Evolutionary conservation across 2,329 filamentous ascomycete genomes (phyloP), one percentile per base, ranked within the genome.

Genomic region (Claviceps pusilla): DNA sequence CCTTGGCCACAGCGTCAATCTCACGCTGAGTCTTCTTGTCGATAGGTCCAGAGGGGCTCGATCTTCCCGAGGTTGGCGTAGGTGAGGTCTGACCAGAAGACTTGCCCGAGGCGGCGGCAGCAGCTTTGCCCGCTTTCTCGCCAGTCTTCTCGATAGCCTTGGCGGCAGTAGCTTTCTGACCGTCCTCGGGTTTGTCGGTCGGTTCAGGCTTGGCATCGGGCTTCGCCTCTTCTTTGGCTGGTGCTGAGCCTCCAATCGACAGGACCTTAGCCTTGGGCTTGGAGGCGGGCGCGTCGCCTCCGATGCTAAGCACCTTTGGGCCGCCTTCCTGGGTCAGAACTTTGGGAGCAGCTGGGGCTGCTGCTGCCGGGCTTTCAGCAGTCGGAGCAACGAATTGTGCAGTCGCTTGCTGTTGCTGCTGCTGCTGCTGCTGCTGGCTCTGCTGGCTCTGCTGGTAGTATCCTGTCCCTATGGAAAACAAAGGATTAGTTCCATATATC

Each of bases 141-240:
- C 89, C 87, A 0, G 87, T 85, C 77, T 95, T 95, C 65, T 95
- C 89, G 58, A 96, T 88, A 10, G 91, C 90, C 72, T 96, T 96
- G 51, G 82, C 75, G 4, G 90, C 91, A 2, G 85, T 76, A n/a
- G 86, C 83, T 72, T 96, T 96, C 57, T 89, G 78, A 35, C 88
- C 87, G 33, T 85, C 84, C 59, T 87, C 84, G 3, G 82, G 71
- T 48, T 74, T 74, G 51, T 72, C 65, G 7, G 68, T 68, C 66
- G 72, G 69, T 37, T 75, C 74, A 52, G 73, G 65, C 66, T 78
- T 78, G 49, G 68, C 58, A 54, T 80, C 76, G 50, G 77, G 72
- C 61, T 76, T 73, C 45, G 73, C 71, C 47, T 68, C 66, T 3
- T 69, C 65, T 59, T 70, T 65, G 58, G 68, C 60, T 37, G 66